Evolutionary conservation across 805 yeast species (phyloP), one percentile per base, ranked within the genome.

Genomic region (Candida fluviatilis): DNA sequence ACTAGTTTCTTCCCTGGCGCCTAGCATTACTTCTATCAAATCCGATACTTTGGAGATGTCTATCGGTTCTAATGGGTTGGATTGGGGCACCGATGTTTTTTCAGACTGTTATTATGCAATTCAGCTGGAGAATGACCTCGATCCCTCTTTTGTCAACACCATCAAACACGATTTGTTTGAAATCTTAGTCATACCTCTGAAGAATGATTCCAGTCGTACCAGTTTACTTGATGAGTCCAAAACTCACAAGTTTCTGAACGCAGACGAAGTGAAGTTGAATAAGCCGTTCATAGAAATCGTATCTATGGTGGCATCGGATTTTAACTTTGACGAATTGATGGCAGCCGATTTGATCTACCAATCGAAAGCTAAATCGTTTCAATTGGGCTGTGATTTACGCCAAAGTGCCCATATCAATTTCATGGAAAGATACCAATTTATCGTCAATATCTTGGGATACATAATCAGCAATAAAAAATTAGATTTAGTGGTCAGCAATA

Each of bases 321-420:
- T 69, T 14, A 58, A 60, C 32, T 41, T 91, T 36, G 95, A 91
- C 58, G 97, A 91, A 55, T 37, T 84, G 19, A 67, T 75, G 2
- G 75, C 86, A 1, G 93, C 95, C 1, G 85, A 88, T 52, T 54
- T 86, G 18, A 67, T 90, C 2, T 73, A 64, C 36, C 56, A 60
- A 42, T 73, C 88, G 3, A 52, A 63, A 14, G 45, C 42, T 56
- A 17, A 63, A 50, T 37, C 57, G 51, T 42, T 60, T 52, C 49
- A 62, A 62, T 64, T 75, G 18, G 83, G 84, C 1, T 63, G 71
- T 0, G 62, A 69, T 2, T 55, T 76, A 21, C 45, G 70, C 5
- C 89, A 83, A 47, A 66, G 75, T 15, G 95, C 93, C 1, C 74
- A 79, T 41, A 74, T 84, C 4, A 71, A 78, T 7, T 88, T 76